Evolutionary conservation across 768 basidiomycete species (phyloP).

Genomic region (Chiua virens): DNA sequence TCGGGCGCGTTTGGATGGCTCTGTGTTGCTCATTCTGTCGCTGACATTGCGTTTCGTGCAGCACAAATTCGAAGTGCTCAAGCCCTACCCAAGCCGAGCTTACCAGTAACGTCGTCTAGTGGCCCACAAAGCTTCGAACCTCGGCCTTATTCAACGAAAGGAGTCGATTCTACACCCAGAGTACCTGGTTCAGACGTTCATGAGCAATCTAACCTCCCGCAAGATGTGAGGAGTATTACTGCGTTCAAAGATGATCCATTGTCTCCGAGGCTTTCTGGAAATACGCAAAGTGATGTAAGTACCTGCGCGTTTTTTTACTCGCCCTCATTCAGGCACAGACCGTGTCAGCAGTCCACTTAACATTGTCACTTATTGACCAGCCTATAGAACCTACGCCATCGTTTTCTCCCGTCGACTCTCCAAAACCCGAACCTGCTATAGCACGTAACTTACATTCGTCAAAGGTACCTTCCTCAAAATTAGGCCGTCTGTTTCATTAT

Average conservation of each 20-base stretch:
- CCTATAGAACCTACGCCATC: background rate
- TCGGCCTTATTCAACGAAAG: background rate
- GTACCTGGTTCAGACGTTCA: background rate
- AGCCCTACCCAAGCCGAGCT: conserved; percentile 2
- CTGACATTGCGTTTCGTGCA: conserved; percentile 63
- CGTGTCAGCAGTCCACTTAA: background rate
- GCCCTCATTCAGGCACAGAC: background rate
- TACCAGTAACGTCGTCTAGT: background rate
- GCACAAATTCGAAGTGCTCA: conserved; percentile 56
- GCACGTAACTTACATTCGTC: conserved; percentile 68
- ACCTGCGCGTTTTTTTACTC: background rate
- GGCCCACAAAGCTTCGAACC: too few species aligned
- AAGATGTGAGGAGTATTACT: too few species aligned
- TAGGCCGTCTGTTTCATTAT: conserved; percentile 92
- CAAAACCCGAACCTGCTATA: background rate
- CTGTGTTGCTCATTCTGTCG: conserved; percentile 60
- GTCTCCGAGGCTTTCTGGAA: background rate
- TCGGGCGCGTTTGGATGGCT: conserved; percentile 71
- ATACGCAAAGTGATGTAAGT: conserved; percentile 7
- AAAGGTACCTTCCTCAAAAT: conserved; percentile 84
- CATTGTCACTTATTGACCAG: conserved; percentile 4
- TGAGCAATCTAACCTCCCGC: background rate
- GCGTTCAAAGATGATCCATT: background rate
- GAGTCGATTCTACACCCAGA: background rate
- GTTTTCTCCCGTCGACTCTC: background rate